phyloP scores from a whole-genome alignment of 768 basidiomycete genomes.

The Lactifluus subvellereus region DNA sequence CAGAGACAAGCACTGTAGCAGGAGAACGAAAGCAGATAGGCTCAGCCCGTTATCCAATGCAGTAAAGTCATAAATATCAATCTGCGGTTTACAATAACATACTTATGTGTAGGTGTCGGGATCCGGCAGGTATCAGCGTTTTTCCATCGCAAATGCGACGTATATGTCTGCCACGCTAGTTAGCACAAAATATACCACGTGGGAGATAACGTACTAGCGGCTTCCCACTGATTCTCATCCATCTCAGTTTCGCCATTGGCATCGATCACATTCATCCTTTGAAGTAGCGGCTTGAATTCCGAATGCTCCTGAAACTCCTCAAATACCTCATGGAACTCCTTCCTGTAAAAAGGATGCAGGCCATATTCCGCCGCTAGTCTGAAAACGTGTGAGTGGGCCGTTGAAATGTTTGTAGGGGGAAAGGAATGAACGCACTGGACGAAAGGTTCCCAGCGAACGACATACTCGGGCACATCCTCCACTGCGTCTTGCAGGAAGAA shows the following conservation, averaged over 20 bases:
- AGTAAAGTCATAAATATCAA: not conserved
- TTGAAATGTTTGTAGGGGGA: not conserved
- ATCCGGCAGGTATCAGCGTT: slow-evolving; percentile 34
- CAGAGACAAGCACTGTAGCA: not conserved
- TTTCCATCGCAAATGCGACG: slow-evolving; percentile 88
- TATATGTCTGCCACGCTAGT: slow-evolving; percentile 70
- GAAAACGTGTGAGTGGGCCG: slow-evolving; percentile 1
- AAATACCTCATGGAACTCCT: slow-evolving; percentile 89
- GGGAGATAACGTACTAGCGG: slow-evolving; percentile 72
- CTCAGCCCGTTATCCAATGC: slow-evolving; percentile 4
- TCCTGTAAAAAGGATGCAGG: slow-evolving; percentile 66
- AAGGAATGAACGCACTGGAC: slow-evolving; percentile 50
- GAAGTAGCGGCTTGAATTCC: slow-evolving; percentile 79
- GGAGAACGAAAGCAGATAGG: slow-evolving; percentile 2
- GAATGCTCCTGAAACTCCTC: slow-evolving; percentile 69
- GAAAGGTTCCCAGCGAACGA: slow-evolving; percentile 95
- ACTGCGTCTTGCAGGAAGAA: slow-evolving; percentile 95
- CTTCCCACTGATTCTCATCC: slow-evolving; percentile 96
- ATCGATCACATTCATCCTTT: slow-evolving; percentile 90
- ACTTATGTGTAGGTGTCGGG: slow-evolving; percentile 3
- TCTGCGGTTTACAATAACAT: slow-evolving; percentile 12
- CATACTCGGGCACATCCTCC: slow-evolving; percentile 93
- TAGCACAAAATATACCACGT: not conserved
- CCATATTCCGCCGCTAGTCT: slow-evolving; percentile 84
- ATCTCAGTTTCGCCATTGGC: slow-evolving; percentile 81